Evolutionary conservation across 169 alveolate genomes (phyloP).

Genomic region (Prorocentrum cordatum): DNA sequence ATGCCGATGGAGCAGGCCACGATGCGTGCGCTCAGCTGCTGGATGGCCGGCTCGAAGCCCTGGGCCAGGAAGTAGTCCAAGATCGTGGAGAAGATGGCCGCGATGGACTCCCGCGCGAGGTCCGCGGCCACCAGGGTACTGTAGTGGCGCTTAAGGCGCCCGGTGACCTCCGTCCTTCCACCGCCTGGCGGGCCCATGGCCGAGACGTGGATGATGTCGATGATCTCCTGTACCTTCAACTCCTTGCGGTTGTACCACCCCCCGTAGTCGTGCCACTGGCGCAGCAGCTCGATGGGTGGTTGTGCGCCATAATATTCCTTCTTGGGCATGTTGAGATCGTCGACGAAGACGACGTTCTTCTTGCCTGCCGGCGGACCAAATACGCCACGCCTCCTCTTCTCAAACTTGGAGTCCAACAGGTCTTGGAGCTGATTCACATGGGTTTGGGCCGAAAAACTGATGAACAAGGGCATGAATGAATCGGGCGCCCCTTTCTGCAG

Average conservation of each 20-base stretch:
- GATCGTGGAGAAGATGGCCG: slow-evolving; percentile 78
- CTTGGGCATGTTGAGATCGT: slow-evolving; percentile 92
- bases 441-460: slow-evolving; percentile 90
- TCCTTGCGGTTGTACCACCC: slow-evolving; percentile 82
- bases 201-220: slow-evolving; percentile 80
- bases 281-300: slow-evolving; percentile 90
- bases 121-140: slow-evolving; percentile 84
- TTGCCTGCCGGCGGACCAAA: slow-evolving; percentile 77
- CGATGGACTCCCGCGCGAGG: slow-evolving; percentile 79
- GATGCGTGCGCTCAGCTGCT: slow-evolving; percentile 13
- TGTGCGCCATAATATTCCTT: slow-evolving; percentile 87
- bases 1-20: slow-evolving; percentile 49
- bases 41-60: slow-evolving; percentile 25
- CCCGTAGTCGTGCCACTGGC: slow-evolving; percentile 88
- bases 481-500: slow-evolving; percentile 82
- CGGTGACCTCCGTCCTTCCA: slow-evolving; percentile 85
- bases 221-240: background rate
- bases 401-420: slow-evolving; percentile 83
- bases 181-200: slow-evolving; percentile 98
- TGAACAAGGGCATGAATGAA: slow-evolving; percentile 76
- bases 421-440: slow-evolving; percentile 88
- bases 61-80: slow-evolving; percentile 48
- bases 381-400: slow-evolving; percentile 86
- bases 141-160: slow-evolving; percentile 83
- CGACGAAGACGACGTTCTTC: slow-evolving; percentile 79